Conservation (phyloP, 1,284 basidiomycete genomes). For the Fomitopsis schrenkii region DNA sequence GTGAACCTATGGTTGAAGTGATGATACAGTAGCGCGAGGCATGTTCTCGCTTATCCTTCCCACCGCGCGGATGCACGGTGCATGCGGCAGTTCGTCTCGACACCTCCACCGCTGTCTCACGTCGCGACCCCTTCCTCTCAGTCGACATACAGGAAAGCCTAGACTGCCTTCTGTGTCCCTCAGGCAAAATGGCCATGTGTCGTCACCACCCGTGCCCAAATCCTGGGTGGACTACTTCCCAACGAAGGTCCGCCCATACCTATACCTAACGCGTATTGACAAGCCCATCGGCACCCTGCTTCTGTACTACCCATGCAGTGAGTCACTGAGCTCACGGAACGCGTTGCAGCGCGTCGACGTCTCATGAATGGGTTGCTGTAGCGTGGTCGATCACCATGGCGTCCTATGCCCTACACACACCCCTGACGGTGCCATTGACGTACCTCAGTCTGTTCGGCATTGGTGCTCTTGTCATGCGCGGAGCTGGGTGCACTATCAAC, state of each 20-base stretch:
- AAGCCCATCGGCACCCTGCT: slow-evolving; percentile 94
- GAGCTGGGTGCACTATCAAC: slow-evolving; percentile 98
- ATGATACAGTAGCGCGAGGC: background rate
- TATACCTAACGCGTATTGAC: slow-evolving; percentile 85
- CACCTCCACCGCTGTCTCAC: background rate
- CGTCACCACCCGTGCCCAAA: slow-evolving; percentile 15
- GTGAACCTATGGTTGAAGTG: too few relatives aligned
- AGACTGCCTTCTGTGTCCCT: background rate
- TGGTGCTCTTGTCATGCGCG: slow-evolving; percentile 94
- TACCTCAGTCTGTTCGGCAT: slow-evolving; percentile 85
- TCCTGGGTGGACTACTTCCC: slow-evolving; percentile 74
- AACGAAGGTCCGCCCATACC: slow-evolving; percentile 64
- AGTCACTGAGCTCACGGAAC: slow-evolving; percentile 26
- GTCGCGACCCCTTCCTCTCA: background rate
- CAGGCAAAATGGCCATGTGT: slow-evolving; percentile 11
- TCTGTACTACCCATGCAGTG: slow-evolving; percentile 91
- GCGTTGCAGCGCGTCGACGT: background rate
- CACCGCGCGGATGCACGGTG: background rate
- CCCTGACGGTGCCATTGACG: slow-evolving; percentile 63
- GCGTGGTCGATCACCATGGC: slow-evolving; percentile 98
- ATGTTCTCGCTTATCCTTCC: slow-evolving; percentile 5
- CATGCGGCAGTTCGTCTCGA: background rate
- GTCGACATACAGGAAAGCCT: background rate
- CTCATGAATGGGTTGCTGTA: slow-evolving; percentile 27
- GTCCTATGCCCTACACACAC: slow-evolving; percentile 68